Conservation (phyloP, 2,329 filamentous ascomycete species). For the Onygenales sp. region DNA sequence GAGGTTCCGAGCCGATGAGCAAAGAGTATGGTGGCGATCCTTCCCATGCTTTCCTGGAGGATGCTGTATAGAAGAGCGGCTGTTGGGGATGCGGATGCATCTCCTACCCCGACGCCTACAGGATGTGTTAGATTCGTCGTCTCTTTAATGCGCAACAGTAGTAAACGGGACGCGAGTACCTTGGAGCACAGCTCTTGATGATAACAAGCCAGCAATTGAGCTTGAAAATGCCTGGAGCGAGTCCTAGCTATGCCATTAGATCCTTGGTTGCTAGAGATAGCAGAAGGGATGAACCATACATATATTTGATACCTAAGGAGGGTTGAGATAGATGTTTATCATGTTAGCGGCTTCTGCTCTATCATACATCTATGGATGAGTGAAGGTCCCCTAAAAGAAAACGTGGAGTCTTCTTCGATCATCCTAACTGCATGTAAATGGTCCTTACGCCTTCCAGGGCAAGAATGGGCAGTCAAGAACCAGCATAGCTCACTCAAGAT, state of each 20-base stretch:
- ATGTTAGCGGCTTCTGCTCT: not conserved
- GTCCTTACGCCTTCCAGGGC: too few species aligned
- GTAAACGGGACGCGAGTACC: slow-evolving; percentile 31
- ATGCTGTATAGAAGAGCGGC: slow-evolving; percentile 74
- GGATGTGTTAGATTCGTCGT: slow-evolving; percentile 5
- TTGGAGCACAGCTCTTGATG: slow-evolving; percentile 73
- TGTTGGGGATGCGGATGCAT: slow-evolving; percentile 68
- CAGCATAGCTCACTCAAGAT: slow-evolving; percentile 51
- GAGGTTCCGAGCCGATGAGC: slow-evolving; percentile 72
- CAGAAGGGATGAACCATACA: slow-evolving; percentile 32
- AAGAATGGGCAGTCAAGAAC: not conserved
- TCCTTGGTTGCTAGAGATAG: not conserved
- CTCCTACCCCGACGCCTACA: slow-evolving; percentile 69
- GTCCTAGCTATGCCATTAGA: slow-evolving; percentile 19
- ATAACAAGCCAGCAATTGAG: slow-evolving; percentile 48
- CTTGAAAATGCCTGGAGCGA: slow-evolving; percentile 34
- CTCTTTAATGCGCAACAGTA: slow-evolving; percentile 4
- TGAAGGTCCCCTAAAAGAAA: too few species aligned
- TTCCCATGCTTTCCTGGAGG: slow-evolving; percentile 69
- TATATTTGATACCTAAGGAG: slow-evolving; percentile 56
- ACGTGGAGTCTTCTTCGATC: too few species aligned
- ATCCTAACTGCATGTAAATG: too few species aligned
- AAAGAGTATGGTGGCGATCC: slow-evolving; percentile 77
- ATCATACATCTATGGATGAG: too few species aligned
- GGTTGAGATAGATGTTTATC: not conserved